Evolutionary conservation across 2,329 filamentous ascomycete genomes (phyloP).

Genomic region (Colletotrichum lini): DNA sequence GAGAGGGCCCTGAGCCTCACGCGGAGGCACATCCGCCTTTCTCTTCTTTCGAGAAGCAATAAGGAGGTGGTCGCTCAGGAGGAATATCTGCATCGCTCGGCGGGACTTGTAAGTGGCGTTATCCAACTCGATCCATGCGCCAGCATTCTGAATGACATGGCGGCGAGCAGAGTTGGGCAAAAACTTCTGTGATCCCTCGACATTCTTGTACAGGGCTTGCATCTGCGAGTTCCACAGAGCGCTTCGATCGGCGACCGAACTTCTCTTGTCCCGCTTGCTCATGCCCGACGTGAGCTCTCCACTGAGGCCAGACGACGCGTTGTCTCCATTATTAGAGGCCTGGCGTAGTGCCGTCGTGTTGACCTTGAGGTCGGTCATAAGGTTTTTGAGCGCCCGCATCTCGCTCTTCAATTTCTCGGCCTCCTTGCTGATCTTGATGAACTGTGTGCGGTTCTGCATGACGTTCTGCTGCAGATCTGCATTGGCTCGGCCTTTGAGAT

Average conservation of each 20-base stretch:
- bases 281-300: slow-evolving; percentile 68
- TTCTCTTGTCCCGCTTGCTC: slow-evolving; percentile 85
- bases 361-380: slow-evolving; percentile 93
- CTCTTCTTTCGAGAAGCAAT: slow-evolving; percentile 95
- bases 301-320: slow-evolving; percentile 63
- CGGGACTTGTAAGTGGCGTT: slow-evolving; percentile 97
- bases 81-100: slow-evolving; percentile 89
- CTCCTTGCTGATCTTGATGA: slow-evolving; percentile 99
- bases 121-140: slow-evolving; percentile 95
- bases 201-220: slow-evolving; percentile 92
- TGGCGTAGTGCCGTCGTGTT: slow-evolving; percentile 78
- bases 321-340: slow-evolving; percentile 68
- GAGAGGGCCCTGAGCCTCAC: slow-evolving; percentile 63
- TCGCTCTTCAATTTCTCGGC: slow-evolving; percentile 97
- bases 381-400: slow-evolving; percentile 89
- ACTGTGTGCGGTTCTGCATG: slow-evolving; percentile 96
- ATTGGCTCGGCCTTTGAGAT: slow-evolving; percentile 83
- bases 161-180: slow-evolving; percentile 91
- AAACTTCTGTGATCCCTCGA: slow-evolving; percentile 99
- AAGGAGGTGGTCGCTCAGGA: slow-evolving; percentile 94
- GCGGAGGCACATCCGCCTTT: slow-evolving; percentile 76
- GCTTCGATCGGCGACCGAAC: slow-evolving; percentile 83
- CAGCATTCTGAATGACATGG: slow-evolving; percentile 93
- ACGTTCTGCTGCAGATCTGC: slow-evolving; percentile 94
- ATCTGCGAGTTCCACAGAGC: slow-evolving; percentile 79